Conservation (phyloP, 495 filamentous ascomycete species). For the Annulohypoxylon moriforme region DNA sequence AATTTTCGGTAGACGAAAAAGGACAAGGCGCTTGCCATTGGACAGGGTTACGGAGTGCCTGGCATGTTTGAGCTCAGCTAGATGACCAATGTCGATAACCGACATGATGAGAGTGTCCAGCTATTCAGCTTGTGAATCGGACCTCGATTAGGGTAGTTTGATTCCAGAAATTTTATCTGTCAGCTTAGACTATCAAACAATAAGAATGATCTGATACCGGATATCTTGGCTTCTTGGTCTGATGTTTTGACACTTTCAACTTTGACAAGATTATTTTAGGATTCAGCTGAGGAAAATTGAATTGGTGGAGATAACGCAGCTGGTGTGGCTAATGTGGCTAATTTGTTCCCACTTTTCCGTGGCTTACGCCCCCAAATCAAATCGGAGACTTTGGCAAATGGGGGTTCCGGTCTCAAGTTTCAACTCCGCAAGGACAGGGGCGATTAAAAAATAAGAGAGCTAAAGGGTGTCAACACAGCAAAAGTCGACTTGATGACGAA, state of each 20-base stretch:
- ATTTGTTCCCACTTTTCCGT: background rate
- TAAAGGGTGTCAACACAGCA: background rate
- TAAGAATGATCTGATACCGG: background rate
- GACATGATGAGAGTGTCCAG: slow-evolving; percentile 32
- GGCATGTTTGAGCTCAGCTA: slow-evolving; percentile 55
- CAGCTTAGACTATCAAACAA: slow-evolving; percentile 1
- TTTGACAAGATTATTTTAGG: background rate
- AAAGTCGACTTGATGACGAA: slow-evolving; percentile 16
- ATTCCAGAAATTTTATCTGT: background rate
- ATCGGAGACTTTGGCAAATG: background rate
- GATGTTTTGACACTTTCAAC: background rate
- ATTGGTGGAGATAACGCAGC: background rate
- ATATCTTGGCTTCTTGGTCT: slow-evolving; percentile 8
- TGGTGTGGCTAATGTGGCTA: slow-evolving; percentile 18
- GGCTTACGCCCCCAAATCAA: background rate
- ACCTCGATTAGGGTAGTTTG: background rate
- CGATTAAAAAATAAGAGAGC: background rate
- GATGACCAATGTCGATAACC: slow-evolving; percentile 53
- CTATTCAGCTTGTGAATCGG: background rate
- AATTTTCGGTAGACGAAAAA: slow-evolving; percentile 63
- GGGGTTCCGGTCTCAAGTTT: slow-evolving; percentile 17
- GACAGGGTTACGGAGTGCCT: slow-evolving; percentile 63
- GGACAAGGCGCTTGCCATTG: slow-evolving; percentile 62
- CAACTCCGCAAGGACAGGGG: slow-evolving; percentile 1
- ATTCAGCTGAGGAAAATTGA: background rate